phyloP scores from a whole-genome alignment of 495 filamentous ascomycete species.

The Podospora sp. region DNA sequence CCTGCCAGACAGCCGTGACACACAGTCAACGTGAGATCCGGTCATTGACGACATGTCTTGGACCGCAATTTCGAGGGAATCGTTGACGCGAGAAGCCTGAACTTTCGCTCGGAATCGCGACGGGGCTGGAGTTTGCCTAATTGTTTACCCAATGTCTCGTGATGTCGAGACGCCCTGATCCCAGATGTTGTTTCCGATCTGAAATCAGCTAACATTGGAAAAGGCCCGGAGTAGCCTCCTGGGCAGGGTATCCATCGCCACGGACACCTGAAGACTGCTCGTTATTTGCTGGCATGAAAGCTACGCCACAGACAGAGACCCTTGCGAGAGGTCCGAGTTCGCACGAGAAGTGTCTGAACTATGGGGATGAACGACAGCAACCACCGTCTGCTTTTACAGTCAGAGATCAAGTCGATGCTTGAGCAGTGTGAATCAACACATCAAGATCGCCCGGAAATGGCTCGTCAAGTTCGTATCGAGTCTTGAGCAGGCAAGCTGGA shows the following conservation, averaged over 20 bases:
- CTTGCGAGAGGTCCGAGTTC: too few species aligned
- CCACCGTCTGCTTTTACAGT: too few species aligned
- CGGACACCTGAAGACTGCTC: too few species aligned
- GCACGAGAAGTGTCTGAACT: too few species aligned
- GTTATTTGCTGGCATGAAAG: too few species aligned
- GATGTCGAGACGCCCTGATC: slow-evolving; percentile 4
- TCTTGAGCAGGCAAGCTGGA: not conserved
- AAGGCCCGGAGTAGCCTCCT: not conserved
- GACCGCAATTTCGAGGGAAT: slow-evolving; percentile 16
- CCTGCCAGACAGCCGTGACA: not conserved
- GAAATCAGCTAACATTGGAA: slow-evolving; percentile 13
- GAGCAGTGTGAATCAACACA: not conserved
- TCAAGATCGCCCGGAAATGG: slow-evolving; percentile 1
- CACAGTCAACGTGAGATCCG: not conserved
- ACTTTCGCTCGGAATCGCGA: not conserved
- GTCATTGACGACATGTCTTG: slow-evolving; percentile 21
- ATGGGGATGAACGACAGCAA: too few species aligned
- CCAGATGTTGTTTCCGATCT: slow-evolving; percentile 16
- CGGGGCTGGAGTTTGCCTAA: not conserved
- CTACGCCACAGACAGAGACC: too few species aligned
- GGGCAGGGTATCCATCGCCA: not conserved
- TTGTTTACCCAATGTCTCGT: slow-evolving; percentile 8
- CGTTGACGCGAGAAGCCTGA: not conserved
- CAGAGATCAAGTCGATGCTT: not conserved
- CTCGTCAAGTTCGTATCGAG: not conserved